phyloP scores from a whole-genome alignment of 306 rosid genomes.

The Myrica gale region DNA sequence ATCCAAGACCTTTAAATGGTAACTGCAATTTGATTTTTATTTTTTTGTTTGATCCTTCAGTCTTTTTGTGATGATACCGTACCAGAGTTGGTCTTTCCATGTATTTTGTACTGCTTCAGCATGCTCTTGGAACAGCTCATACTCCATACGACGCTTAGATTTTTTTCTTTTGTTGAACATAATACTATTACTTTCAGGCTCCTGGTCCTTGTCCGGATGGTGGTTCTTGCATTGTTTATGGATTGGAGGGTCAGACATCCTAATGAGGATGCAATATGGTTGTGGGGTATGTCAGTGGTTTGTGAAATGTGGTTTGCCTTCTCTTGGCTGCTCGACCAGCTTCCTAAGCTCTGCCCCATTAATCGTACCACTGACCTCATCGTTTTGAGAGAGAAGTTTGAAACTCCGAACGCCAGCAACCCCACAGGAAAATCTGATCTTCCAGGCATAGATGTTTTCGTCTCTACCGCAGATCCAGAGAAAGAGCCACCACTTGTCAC shows the following conservation, averaged over 20 bases:
- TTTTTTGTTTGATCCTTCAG: neutral
- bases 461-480: conserved; percentile 82
- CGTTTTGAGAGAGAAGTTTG: conserved; percentile 63
- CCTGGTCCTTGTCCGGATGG: conserved; percentile 54
- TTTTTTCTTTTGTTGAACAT: neutral
- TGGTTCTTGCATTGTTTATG: conserved; percentile 51
- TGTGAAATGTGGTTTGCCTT: conserved; percentile 89
- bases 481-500: conserved; percentile 83
- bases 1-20: too few relatives aligned
- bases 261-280: conserved; percentile 72
- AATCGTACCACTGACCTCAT: conserved; percentile 53
- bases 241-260: conserved; percentile 63
- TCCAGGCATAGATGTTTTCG: conserved; percentile 73
- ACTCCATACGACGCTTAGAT: conserved; percentile 5
- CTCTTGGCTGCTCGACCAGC: conserved; percentile 84
- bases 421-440: conserved; percentile 77
- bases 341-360: conserved; percentile 80
- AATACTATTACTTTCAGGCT: conserved; percentile 58
- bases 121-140: conserved; percentile 1
- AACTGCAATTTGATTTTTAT: neutral
- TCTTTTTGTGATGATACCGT: too few relatives aligned
- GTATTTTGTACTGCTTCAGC: neutral
- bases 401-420: conserved; percentile 55
- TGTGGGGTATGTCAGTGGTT: conserved; percentile 76
- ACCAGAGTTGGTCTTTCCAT: too few relatives aligned